Evolutionary conservation across 768 basidiomycete genomes (phyloP), one percentile per base, ranked within the genome.

Genomic region (Amanita molliuscula): DNA sequence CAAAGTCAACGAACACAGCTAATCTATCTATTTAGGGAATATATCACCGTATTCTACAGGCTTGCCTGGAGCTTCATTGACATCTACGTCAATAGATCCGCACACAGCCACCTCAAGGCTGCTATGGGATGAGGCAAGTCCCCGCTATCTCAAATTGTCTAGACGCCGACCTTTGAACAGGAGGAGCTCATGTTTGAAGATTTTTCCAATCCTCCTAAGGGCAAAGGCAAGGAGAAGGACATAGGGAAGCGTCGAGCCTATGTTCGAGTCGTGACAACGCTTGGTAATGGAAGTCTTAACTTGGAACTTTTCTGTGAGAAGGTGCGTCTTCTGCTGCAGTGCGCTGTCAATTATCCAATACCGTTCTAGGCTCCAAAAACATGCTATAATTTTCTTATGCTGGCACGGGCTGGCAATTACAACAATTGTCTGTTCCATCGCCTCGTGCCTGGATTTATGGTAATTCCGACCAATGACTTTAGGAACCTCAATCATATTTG

Each of bases 121-220:
- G 3, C 69, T 98, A n/a, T 94, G 93, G 81, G 94, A 99, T 64
- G 96, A 98, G 68, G 84, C 82, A 35, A 4, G 69, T 62, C 25
- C 26, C 36, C 28, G 25, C 40, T 3, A 40, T 11, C n/a, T 28
- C 21, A 35, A 29, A 15, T 44, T 35, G 44, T 41, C 26, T 18
- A 16, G 11, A 5, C 18, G 23, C 6, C 10, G 53, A 11, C 16
- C 7, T 36, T 44, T 8, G 26, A 31, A 20, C 54, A 87, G 80
- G 96, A 99, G 66, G 95, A 98, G 62, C 71, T 94, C 13, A 99
- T 99, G 96, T 99, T 94, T 56, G 95, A 97, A 65, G 88, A 88
- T 29, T 82, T 99, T 56, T 74, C 82, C 10, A 84, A 84, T 52
- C 81, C 82, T 11, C 72, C 72, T 2, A 90, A 88, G 64, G 83